Conservation (phyloP, 768 basidiomycete genomes). For the Harrya chromipes region DNA sequence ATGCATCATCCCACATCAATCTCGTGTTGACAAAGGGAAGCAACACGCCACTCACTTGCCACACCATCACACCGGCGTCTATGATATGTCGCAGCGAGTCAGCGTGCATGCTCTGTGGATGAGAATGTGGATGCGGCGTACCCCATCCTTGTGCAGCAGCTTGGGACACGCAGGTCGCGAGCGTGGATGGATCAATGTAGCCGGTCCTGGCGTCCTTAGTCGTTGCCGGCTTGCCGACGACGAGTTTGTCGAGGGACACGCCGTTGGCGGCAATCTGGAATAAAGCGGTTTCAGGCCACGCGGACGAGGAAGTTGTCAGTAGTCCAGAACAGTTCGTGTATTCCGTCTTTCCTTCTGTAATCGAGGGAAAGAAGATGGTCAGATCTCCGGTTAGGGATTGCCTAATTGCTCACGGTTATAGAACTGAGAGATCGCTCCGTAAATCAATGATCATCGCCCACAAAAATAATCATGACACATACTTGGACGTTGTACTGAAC, state of each 20-base stretch:
- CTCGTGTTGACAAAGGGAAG: background rate
- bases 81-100: background rate
- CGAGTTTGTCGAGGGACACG: slow-evolving; percentile 46
- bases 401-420: slow-evolving; percentile 26
- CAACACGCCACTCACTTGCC: slow-evolving; percentile 33
- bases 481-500: slow-evolving; percentile 40
- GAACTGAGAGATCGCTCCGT: slow-evolving; percentile 12
- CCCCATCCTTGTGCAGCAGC: slow-evolving; percentile 68
- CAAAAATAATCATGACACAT: background rate
- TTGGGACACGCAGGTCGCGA: slow-evolving; percentile 57
- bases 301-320: slow-evolving; percentile 52
- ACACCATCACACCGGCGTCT: slow-evolving; percentile 42
- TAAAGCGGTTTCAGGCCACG: slow-evolving; percentile 59
- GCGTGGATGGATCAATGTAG: slow-evolving; percentile 54
- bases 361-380: background rate
- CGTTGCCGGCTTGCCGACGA: slow-evolving; percentile 54
- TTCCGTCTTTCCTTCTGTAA: slow-evolving; percentile 55
- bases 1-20: background rate
- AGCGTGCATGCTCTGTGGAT: background rate
- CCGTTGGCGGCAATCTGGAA: slow-evolving; percentile 52
- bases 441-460: slow-evolving; percentile 2
- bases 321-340: slow-evolving; percentile 64
- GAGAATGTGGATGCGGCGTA: slow-evolving; percentile 31
- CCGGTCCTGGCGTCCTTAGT: slow-evolving; percentile 44
- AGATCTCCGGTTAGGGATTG: background rate